phyloP scores from a whole-genome alignment of 768 basidiomycete species.

The Coprinellus micaceus region DNA sequence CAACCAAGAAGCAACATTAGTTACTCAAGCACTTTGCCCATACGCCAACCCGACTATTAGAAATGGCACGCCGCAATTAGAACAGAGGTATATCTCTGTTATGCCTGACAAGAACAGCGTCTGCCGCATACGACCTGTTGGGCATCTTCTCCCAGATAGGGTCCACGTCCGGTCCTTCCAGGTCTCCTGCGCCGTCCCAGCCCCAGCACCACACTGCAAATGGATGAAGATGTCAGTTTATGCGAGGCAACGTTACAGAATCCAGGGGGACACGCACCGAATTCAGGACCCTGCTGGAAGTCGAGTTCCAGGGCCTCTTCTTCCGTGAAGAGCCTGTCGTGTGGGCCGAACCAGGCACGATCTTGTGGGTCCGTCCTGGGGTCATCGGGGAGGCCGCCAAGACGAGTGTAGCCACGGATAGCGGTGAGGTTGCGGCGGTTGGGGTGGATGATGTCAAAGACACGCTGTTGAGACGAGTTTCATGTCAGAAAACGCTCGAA shows the following conservation, averaged over 20 bases:
- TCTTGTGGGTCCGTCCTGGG: conserved; percentile 97
- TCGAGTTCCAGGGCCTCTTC: conserved; percentile 79
- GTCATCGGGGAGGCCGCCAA: conserved; percentile 97
- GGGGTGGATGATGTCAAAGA: conserved; percentile 94
- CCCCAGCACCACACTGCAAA: conserved; percentile 98
- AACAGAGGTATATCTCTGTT: conserved; percentile 42
- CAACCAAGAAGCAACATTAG: too few species aligned
- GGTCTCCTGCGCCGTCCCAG: conserved; percentile 97
- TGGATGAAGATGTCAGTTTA: not conserved
- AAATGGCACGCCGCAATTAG: too few species aligned
- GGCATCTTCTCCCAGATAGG: conserved; percentile 93
- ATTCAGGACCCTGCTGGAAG: conserved; percentile 78
- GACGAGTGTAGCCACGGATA: conserved; percentile 86
- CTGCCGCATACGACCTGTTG: conserved; percentile 51
- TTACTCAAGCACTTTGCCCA: too few species aligned
- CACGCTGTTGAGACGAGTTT: conserved; percentile 51
- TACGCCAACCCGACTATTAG: too few species aligned
- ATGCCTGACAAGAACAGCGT: conserved; percentile 70
- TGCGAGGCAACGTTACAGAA: conserved; percentile 2
- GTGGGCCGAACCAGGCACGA: conserved; percentile 96
- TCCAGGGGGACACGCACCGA: conserved; percentile 61
- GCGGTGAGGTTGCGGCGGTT: conserved; percentile 87
- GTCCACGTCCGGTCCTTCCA: conserved; percentile 96
- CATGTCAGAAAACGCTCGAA: not conserved
- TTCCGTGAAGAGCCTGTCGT: conserved; percentile 87